Evolutionary conservation across 495 filamentous ascomycete species (phyloP), one percentile per base, ranked within the genome.

Genomic region (Penicillium soppii): DNA sequence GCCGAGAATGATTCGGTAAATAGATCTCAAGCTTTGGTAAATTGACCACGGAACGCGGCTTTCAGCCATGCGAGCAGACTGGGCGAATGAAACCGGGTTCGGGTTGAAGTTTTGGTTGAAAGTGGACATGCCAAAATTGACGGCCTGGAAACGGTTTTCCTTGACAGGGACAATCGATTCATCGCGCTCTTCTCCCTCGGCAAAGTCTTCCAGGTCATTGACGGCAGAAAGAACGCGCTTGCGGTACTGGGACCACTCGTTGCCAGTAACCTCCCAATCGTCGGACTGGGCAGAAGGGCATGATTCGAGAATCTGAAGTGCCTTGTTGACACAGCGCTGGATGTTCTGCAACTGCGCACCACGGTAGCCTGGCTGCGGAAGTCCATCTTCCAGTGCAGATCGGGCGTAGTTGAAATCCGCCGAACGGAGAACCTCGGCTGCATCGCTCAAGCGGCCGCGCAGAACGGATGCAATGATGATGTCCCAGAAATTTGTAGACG

Each of bases 1-100:
- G 17, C 92, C 91, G 2, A 90, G 80, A 7, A 94, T 68, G 29
- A 91, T 82, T 13, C 82, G 83, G 59, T 95, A 95, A 9, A 95
- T 66, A 10, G 81, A 76, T 37, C 83, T 79, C 25, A 97, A 70
- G 53, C 82, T 90, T 50, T 92, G 82, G 56, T 92, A 95, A 15
- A 97, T 83, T 7, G 83, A 80, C 88, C 87, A 95, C 0, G 92
- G 91, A 17, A 97, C 85, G 47, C 81, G 82, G 60, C 88, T 91
- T 66, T 88, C 86, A 0, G 89, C 90, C 68, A 84, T 85, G 30
- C 87, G 80, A 40, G 85, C 85, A 22, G 86, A 79, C 47, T 82
- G 79, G 16, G 78, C 80, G 45, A 86, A 76, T 7, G 74, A 74
- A 17, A 67, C 46, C 7, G 58, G 44, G 35, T 65, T 68, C 36